A percentile compares a stretch with the other conserved stretches of the same genome.
Conservation (phyloP, 2,329 filamentous ascomycete genomes). For the Microcyclospora tardicrescens region DNA sequence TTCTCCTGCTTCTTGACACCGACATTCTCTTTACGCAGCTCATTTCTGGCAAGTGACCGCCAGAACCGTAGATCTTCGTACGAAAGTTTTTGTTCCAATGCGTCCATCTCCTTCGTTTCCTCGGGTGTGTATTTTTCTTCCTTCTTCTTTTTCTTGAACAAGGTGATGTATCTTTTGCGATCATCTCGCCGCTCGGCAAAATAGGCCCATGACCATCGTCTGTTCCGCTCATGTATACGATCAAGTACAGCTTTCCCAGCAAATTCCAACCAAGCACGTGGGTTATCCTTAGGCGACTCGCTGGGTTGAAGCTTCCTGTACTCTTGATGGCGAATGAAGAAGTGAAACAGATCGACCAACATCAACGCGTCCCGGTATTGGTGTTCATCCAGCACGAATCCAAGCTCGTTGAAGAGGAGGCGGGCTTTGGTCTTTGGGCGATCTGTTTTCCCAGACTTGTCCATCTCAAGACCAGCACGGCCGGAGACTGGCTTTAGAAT, state of each 20-base stretch:
- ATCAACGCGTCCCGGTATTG: slow-evolving; percentile 96
- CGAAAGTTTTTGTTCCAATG: slow-evolving; percentile 71
- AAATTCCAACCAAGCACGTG: slow-evolving; percentile 82
- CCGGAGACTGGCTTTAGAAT: slow-evolving; percentile 93
- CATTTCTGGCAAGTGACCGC: slow-evolving; percentile 84
- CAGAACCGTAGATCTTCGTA: slow-evolving; percentile 98
- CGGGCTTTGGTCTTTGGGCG: slow-evolving; percentile 80
- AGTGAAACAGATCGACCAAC: slow-evolving; percentile 97
- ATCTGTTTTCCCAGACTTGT: slow-evolving; percentile 74
- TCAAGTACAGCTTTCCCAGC: slow-evolving; percentile 77
- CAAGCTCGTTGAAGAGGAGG: slow-evolving; percentile 90
- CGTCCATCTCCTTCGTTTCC: slow-evolving; percentile 60
- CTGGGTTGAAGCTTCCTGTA: slow-evolving; percentile 90
- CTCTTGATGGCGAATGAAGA: slow-evolving; percentile 94
- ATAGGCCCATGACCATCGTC: slow-evolving; percentile 90
- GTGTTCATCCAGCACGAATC: slow-evolving; percentile 91
- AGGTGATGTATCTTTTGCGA: slow-evolving; percentile 71
- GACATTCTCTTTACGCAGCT: slow-evolving; percentile 88
- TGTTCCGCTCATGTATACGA: slow-evolving; percentile 91
- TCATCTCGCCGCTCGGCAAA: slow-evolving; percentile 88
- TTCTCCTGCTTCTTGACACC: slow-evolving; percentile 64
- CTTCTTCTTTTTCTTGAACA: slow-evolving; percentile 86
- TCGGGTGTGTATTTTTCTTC: slow-evolving; percentile 53
- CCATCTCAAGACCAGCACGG: slow-evolving; percentile 83
- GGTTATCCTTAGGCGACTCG: slow-evolving; percentile 73